Base-by-base conservation (phyloP, 768 basidiomycete species). In the Pleurotus ostreatus region DNA sequence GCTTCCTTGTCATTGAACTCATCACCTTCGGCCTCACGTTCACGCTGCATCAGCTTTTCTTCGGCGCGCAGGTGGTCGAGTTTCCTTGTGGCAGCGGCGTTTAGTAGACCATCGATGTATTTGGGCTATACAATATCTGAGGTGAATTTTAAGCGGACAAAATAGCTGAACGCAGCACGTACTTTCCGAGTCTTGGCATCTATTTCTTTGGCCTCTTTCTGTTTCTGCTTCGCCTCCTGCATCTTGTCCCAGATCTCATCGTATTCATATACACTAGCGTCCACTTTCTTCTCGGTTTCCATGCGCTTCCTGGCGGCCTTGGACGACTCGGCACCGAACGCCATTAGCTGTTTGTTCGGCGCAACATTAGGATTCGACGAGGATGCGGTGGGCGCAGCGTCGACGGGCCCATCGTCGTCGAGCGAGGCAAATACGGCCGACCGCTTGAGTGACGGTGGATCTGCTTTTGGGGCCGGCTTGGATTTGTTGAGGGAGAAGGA, bases 171-270 rank as follows among this genome's bases (percentile, higher is more conserved):
- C n/a, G 7, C 15, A 40, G 16, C 39, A 69, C 81, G 55, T 64
- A 88, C 94, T 76, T 95, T 94, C 58, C 92, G 79, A 62, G 86
- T 86, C 58, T 82, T 83, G 2, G 83, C 65, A 61, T 94, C 94
- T 11, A 73, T 71, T 62, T 94, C 92, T 70, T 92, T 92, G 2
- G 74, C 78, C 62, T 82, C 81, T 65, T 93, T 91, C 65, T 88
- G 88, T 40, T 72, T 74, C 60, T 74, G 74, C 70, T 94, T 92
- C 0, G 85, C 88, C 61, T 88, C 83, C 71, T 98, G 94, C 87
- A 99, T 98, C 61, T 81, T 84, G 65, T 99, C 97, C 82, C 88
- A 98, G 3, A 98, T 85, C 70, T 92, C 94, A 67, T 99, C 97
- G 65, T 99, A 99, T 69, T 95, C 85, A 68, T 89, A 98, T 3